Evolutionary conservation across 2,329 filamentous ascomycete genomes (phyloP).

Genomic region (Sporothrix pseudoabietina): DNA sequence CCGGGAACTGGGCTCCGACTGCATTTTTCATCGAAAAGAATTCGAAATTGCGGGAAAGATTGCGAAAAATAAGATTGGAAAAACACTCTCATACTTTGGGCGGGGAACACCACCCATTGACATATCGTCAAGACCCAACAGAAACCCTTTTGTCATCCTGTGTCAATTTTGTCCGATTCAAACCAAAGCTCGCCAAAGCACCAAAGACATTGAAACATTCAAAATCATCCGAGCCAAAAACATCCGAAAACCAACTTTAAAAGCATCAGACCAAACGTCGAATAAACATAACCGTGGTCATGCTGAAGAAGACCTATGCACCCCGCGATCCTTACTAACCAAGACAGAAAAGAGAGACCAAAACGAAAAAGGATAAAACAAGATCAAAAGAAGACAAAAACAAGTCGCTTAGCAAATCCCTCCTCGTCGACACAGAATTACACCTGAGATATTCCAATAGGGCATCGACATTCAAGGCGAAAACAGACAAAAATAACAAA

Average conservation of each 20-base stretch:
- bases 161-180: neutral
- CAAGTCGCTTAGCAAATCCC: neutral
- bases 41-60: neutral
- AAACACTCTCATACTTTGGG: neutral
- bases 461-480: neutral
- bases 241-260: neutral
- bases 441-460: neutral
- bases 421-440: neutral
- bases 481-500: neutral
- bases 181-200: neutral
- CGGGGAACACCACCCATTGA: neutral
- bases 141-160: neutral
- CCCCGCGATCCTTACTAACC: neutral
- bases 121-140: neutral
- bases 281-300: neutral
- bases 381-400: neutral
- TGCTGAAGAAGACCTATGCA: conserved; percentile 7
- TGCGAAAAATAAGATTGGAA: neutral
- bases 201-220: neutral
- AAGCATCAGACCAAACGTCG: neutral
- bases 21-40: neutral
- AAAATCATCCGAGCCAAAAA: neutral
- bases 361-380: neutral
- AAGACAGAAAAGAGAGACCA: neutral
- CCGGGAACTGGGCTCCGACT: neutral